Base-by-base conservation (phyloP, 108 stramenopile species). In the Cyclotella choctawhatcheeana region DNA sequence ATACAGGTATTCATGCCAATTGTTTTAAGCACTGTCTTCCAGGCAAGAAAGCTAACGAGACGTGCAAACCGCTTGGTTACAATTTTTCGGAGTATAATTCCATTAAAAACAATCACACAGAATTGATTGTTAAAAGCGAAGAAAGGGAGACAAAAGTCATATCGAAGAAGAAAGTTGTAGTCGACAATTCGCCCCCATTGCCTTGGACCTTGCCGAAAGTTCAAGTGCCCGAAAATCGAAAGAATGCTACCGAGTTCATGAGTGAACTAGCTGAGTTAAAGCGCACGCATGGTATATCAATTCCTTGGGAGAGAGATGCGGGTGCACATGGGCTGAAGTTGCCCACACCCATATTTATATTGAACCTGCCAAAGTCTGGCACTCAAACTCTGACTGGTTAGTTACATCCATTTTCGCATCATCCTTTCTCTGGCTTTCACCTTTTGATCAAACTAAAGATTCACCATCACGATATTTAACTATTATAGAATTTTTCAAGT, bases 401-500 rank as follows among this genome's bases (percentile, higher is more conserved):
- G n/a, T n/a, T n/a, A n/a, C n/a, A n/a, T n/a, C n/a, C n/a, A n/a
- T n/a, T n/a, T n/a, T n/a, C n/a, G n/a, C n/a, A n/a, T n/a, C n/a
- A n/a, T n/a, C n/a, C n/a, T n/a, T n/a, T n/a, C n/a, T n/a, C n/a
- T n/a, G n/a, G n/a, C n/a, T n/a, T n/a, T n/a, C n/a, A n/a, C n/a
- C n/a, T n/a, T n/a, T n/a, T n/a, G n/a, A n/a, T n/a, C n/a, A n/a
- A n/a, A n/a, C n/a, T n/a, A n/a, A n/a, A n/a, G n/a, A n/a, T n/a
- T n/a, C n/a, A n/a, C n/a, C n/a, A n/a, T n/a, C n/a, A n/a, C n/a
- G n/a, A n/a, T n/a, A n/a, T n/a, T n/a, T n/a, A n/a, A n/a, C n/a
- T n/a, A n/a, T n/a, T n/a, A n/a, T n/a, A n/a, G n/a, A 56, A 14
- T 69, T 50, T 30, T 69, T 56, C 43, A 26, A 55, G 58, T 69